These are phyloP conservation scores for Globisporangium spinosum DNA, from an alignment of 352 stramenopile genomes.

Conservation along the genomic window DNA sequence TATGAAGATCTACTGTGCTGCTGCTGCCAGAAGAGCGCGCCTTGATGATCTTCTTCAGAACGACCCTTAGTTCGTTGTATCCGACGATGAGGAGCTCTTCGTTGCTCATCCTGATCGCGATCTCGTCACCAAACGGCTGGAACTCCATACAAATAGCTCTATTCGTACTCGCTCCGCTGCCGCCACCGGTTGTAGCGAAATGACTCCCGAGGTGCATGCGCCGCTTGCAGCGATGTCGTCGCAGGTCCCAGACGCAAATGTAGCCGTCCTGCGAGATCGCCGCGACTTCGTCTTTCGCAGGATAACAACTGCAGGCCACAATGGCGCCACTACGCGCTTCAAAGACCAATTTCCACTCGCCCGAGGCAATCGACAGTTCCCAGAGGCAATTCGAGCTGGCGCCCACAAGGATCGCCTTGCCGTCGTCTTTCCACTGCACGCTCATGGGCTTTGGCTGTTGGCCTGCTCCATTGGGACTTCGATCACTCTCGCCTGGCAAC, in stretches of 20 bases:
- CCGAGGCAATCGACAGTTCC: slow-evolving; percentile 43
- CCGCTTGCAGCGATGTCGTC: slow-evolving; percentile 33
- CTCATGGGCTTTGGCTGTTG: slow-evolving; percentile 44
- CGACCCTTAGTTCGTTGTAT: slow-evolving; percentile 32
- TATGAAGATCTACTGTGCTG: slow-evolving; percentile 14
- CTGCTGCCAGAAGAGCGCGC: slow-evolving; percentile 15
- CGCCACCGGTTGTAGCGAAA: slow-evolving; percentile 4
- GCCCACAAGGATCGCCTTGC: slow-evolving; percentile 41
- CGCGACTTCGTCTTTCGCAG: slow-evolving; percentile 37
- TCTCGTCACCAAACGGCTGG: slow-evolving; percentile 46
- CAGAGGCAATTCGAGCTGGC: slow-evolving; percentile 63
- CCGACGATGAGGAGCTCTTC: slow-evolving; percentile 53
- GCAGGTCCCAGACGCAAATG: slow-evolving; percentile 53
- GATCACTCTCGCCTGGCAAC: slow-evolving; percentile 29
- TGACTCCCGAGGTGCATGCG: slow-evolving; percentile 29
- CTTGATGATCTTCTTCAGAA: slow-evolving; percentile 45
- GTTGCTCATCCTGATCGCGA: slow-evolving; percentile 46
- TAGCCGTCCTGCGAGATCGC: slow-evolving; percentile 52
- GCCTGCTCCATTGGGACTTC: background rate
- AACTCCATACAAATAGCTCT: slow-evolving; percentile 54
- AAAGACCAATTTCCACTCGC: slow-evolving; percentile 52
- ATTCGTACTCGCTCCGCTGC: slow-evolving; percentile 5
- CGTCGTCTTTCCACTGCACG: slow-evolving; percentile 55
- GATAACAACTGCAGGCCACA: slow-evolving; percentile 33
- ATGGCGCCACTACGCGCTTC: slow-evolving; percentile 45